Base-by-base conservation (phyloP, 352 stramenopile genomes). In the Lagenidium sp. region DNA sequence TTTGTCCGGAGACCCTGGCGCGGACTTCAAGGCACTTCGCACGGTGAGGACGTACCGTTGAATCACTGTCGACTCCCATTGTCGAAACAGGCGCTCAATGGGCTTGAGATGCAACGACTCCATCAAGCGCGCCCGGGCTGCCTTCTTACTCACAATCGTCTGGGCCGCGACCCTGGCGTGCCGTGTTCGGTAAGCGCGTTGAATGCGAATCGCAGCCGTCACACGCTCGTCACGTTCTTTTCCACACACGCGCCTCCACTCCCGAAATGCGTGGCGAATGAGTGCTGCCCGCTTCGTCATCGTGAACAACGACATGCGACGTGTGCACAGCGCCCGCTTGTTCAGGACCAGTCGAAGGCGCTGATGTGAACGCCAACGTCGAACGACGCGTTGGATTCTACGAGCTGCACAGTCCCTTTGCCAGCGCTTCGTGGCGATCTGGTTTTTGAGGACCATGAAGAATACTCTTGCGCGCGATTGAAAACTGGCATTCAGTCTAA, bases 31-130 rank as follows among this genome's bases (percentile, higher is more conserved):
- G 4, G 61, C 57, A 20, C 55, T 68, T 10, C 70, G 58, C 12
- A 86, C 54, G 12, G 49, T 55, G 22, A 83, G 31, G 0, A 67
- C 47, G 18, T 48, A 58, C 26, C 71, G 75, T 41, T 89, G 68
- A 0, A 86, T 58, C 36, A 83, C 6, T 0, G 47, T 24, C 6
- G 46, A 41, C 35, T 86, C 71, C 77, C 77, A 86, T 31, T 50
- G 53, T 16, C 57, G 69, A 40, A 89, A 89, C 26, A 57, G 77
- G 2, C 64, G 57, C 39, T 79, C 71, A 2, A 86, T 36, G 7
- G 73, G 77, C 26, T 81, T 85, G 40, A 65, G 55, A 4, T 67
- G 61, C 1, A 67, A 55, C 28, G 59, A 54, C 16, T 60, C 64
- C 13, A 89, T 34, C 21, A 85, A 29, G 16, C 55, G 53, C 35